These are phyloP conservation scores for Dryas integrifolia DNA, from an alignment of 331 rosid species.

Conservation along the genomic window DNA sequence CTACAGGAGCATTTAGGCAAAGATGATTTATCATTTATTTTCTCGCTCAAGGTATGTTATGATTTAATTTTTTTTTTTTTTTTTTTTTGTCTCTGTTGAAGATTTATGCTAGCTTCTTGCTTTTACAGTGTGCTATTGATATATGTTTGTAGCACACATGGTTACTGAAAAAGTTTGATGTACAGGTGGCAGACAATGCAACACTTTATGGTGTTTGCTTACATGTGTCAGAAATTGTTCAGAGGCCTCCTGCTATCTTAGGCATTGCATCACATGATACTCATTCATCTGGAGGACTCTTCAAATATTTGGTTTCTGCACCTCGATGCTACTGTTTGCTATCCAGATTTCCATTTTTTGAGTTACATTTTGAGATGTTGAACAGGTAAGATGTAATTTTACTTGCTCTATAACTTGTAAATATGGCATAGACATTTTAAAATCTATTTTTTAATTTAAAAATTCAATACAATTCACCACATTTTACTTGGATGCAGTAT, in stretches of 20 bases:
- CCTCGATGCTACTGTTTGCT: conserved; percentile 95
- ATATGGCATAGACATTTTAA: conserved; percentile 1
- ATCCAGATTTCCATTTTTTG: conserved; percentile 84
- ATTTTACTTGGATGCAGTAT: conserved; percentile 71
- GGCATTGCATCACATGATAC: conserved; percentile 57
- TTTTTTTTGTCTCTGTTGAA: conserved; percentile 5
- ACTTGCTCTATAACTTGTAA: conserved; percentile 20
- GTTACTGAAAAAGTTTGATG: conserved; percentile 32
- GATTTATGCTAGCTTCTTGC: not conserved
- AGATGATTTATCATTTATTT: conserved; percentile 83
- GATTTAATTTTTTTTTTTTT: too few relatives aligned
- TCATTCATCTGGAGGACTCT: conserved; percentile 53
- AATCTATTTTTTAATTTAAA: not conserved
- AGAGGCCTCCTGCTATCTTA: conserved; percentile 82
- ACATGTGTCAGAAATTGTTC: conserved; percentile 93
- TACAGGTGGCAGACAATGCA: conserved; percentile 74
- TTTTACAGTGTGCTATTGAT: not conserved
- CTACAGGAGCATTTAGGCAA: conserved; percentile 83
- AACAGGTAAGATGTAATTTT: conserved; percentile 56
- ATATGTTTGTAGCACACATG: conserved; percentile 7
- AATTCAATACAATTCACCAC: conserved; percentile 25
- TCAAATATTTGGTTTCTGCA: conserved; percentile 92
- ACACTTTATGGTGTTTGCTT: conserved; percentile 95
- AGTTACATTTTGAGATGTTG: conserved; percentile 87
- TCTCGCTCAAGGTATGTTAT: conserved; percentile 72